A percentile compares a stretch with the other conserved stretches of the same genome.
Conservation (phyloP, 2,329 filamentous ascomycete species). For the Trichoderma koningiopsis region DNA sequence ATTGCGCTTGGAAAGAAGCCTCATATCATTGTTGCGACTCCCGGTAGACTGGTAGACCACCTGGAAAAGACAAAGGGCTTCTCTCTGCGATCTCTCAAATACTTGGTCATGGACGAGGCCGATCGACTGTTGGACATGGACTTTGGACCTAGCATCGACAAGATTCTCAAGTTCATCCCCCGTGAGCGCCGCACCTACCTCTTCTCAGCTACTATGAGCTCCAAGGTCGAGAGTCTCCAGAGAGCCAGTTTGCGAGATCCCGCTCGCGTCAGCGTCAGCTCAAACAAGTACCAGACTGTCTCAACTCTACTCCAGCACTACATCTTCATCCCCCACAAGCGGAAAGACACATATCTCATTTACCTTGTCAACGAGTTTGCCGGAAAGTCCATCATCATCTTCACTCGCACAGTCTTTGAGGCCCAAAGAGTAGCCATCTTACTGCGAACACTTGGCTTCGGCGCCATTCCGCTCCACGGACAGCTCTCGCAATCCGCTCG, state of each 20-base stretch:
- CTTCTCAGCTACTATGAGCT: constrained; percentile 92
- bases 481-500: constrained; percentile 87
- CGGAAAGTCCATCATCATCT: constrained; percentile 86
- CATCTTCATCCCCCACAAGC: constrained; percentile 79
- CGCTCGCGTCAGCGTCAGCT: constrained; percentile 77
- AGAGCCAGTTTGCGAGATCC: constrained; percentile 86
- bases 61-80: constrained; percentile 97
- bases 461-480: constrained; percentile 89
- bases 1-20: constrained; percentile 95
- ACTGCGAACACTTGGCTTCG: constrained; percentile 80
- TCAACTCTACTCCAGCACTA: constrained; percentile 85
- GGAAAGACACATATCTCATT: constrained; percentile 89
- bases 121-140: constrained; percentile 91
- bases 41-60: constrained; percentile 86
- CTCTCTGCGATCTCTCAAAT: constrained; percentile 77
- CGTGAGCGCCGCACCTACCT: constrained; percentile 79
- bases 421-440: constrained; percentile 83
- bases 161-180: constrained; percentile 87
- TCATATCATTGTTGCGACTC: constrained; percentile 90
- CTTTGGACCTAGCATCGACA: constrained; percentile 89
- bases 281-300: constrained; percentile 87
- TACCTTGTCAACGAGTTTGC: constrained; percentile 83
- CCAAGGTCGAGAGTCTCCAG: constrained; percentile 90
- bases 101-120: constrained; percentile 93
- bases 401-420: constrained; percentile 89